Evolutionary conservation across 768 basidiomycete genomes (phyloP).

Genomic region (Lactarius hatsudake): DNA sequence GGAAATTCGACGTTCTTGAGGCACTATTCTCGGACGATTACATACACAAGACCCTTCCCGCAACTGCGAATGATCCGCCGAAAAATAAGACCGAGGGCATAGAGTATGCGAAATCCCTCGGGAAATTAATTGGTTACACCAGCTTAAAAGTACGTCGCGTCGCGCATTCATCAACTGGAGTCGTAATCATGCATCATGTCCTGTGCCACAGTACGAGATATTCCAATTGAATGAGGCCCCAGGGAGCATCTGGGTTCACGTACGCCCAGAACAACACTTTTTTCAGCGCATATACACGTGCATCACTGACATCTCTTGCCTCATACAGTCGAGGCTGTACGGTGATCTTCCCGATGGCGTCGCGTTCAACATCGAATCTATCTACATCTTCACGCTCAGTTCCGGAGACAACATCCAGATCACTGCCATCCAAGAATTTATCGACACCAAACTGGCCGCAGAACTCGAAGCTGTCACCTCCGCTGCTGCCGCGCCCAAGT

Average conservation of each 20-base stretch:
- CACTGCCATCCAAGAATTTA: conserved; percentile 10
- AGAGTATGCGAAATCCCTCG: not conserved
- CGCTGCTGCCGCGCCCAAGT: not conserved
- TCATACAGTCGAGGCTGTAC: conserved; percentile 7
- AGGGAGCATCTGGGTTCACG: conserved; percentile 18
- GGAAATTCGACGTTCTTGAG: conserved; percentile 11
- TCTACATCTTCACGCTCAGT: conserved; percentile 18
- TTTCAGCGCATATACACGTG: not conserved
- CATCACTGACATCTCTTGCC: not conserved
- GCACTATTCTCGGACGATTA: conserved; percentile 7
- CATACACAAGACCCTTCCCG: conserved; percentile 6
- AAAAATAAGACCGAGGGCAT: conserved; percentile 15
- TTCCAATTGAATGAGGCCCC: not conserved
- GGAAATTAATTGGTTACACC: not conserved
- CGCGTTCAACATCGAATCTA: conserved; percentile 7
- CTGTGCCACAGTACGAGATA: conserved; percentile 15
- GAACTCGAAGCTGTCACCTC: conserved; percentile 33
- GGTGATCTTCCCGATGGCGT: not conserved
- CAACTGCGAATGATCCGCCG: not conserved
- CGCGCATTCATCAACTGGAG: not conserved
- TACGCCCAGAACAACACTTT: not conserved
- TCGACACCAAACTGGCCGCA: conserved; percentile 16
- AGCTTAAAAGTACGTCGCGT: conserved; percentile 13
- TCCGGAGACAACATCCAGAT: conserved; percentile 16
- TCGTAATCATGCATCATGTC: not conserved